Conservation (phyloP, 2,329 filamentous ascomycete genomes). For the Ophiostoma fasciatum region DNA sequence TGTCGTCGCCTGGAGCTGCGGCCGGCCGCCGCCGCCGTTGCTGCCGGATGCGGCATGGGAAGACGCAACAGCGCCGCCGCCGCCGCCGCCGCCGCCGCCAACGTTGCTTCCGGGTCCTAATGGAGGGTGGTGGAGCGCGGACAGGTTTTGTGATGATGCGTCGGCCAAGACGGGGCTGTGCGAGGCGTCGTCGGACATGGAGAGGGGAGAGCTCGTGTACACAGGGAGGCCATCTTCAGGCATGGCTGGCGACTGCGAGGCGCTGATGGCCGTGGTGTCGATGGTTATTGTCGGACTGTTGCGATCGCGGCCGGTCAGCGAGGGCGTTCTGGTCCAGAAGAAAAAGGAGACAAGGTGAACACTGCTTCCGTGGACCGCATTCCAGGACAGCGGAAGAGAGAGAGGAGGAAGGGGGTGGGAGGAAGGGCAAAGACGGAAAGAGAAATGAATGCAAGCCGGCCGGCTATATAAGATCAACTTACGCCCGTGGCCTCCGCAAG, state of each 20-base stretch:
- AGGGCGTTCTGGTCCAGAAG: too few species aligned
- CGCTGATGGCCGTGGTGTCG: slow-evolving; percentile 30
- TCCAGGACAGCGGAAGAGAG: neutral
- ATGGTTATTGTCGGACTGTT: slow-evolving; percentile 40
- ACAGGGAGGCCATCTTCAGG: slow-evolving; percentile 16
- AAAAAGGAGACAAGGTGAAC: too few species aligned
- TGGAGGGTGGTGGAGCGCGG: slow-evolving; percentile 18
- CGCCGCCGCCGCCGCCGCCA: too few species aligned
- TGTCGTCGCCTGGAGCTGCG: slow-evolving; percentile 37
- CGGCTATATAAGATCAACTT: slow-evolving; percentile 3
- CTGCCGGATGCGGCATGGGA: neutral
- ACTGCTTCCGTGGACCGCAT: too few species aligned
- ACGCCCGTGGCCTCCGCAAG: slow-evolving; percentile 6
- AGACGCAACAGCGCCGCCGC: too few species aligned
- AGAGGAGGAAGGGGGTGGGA: neutral
- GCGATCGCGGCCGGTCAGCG: too few species aligned
- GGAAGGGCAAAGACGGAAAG: neutral
- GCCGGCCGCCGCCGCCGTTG: slow-evolving; percentile 9
- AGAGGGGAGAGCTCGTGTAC: slow-evolving; percentile 20
- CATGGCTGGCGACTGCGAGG: slow-evolving; percentile 16
- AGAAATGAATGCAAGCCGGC: too few species aligned
- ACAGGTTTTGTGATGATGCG: neutral
- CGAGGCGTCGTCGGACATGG: slow-evolving; percentile 22
- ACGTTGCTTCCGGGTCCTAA: slow-evolving; percentile 12
- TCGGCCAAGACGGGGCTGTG: slow-evolving; percentile 19